phyloP scores from a whole-genome alignment of 805 yeast species.

The Myxozyma geophila region DNA sequence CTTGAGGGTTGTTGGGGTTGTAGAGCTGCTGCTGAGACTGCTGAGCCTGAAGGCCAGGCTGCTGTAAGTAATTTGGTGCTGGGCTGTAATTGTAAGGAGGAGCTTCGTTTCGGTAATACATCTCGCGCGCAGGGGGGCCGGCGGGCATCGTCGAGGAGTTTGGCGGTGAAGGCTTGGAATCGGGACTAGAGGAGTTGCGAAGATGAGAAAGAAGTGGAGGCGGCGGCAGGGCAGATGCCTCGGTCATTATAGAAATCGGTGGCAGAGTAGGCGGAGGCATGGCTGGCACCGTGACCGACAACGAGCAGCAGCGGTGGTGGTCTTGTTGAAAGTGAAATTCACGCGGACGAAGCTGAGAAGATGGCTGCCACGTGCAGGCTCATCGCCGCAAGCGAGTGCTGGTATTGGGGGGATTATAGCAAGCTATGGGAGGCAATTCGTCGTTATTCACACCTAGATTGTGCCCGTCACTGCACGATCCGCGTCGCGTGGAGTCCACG shows the following conservation, averaged over 20 bases:
- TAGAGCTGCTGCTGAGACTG: constrained; percentile 10
- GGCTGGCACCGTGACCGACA: background rate
- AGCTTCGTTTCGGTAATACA: constrained; percentile 28
- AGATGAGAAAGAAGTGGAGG: constrained; percentile 6
- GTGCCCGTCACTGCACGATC: constrained; percentile 14
- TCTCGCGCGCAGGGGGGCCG: constrained; percentile 8
- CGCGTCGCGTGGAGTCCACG: constrained; percentile 28
- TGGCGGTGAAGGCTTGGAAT: background rate
- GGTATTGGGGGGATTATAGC: background rate
- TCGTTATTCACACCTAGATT: background rate
- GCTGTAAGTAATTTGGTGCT: constrained; percentile 1
- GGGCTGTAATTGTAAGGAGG: constrained; percentile 8
- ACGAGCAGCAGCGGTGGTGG: constrained; percentile 6
- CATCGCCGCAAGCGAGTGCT: constrained; percentile 14
- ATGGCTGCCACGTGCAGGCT: constrained; percentile 14
- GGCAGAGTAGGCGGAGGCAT: constrained; percentile 26
- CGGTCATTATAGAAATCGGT: constrained; percentile 30
- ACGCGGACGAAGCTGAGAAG: background rate
- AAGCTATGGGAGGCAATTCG: background rate
- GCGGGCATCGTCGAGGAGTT: constrained; percentile 6
- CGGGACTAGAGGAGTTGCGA: background rate
- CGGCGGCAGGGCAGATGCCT: constrained; percentile 19
- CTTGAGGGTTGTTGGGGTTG: constrained; percentile 22
- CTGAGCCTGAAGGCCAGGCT: constrained; percentile 5
- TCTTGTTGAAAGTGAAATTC: background rate